Conservation (phyloP, 805 yeast species). For the Clavispora santaluciae region DNA sequence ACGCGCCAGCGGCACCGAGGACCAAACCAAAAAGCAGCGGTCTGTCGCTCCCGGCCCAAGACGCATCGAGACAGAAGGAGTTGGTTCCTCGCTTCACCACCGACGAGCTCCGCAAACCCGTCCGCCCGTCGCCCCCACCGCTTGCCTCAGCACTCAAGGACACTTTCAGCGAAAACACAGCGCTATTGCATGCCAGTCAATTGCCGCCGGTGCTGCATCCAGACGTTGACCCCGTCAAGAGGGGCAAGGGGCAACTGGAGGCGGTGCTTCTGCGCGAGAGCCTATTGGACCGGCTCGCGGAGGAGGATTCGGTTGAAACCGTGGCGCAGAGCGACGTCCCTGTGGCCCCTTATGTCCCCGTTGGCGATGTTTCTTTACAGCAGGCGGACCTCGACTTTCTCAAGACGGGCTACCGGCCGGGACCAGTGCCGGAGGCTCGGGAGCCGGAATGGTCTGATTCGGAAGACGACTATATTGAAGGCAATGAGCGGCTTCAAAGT, state of each 20-base stretch:
- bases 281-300: conserved; percentile 17
- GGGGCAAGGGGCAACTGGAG: conserved; percentile 1
- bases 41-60: conserved; percentile 13
- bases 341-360: conserved; percentile 6
- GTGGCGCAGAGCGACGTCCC: conserved; percentile 34
- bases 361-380: conserved; percentile 26
- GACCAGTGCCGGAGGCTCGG: conserved; percentile 4
- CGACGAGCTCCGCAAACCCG: conserved; percentile 21
- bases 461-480: conserved; percentile 7
- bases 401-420: conserved; percentile 16
- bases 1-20: conserved; percentile 1
- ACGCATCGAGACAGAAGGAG: conserved; percentile 17
- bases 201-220: not conserved
- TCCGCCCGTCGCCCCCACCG: conserved; percentile 7
- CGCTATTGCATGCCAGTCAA: conserved; percentile 19
- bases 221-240: conserved; percentile 26
- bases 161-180: conserved; percentile 16
- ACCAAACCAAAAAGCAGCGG: conserved; percentile 11
- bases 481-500: conserved; percentile 2
- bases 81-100: conserved; percentile 21
- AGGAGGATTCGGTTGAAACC: conserved; percentile 43
- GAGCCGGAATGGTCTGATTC: conserved; percentile 9
- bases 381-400: conserved; percentile 15
- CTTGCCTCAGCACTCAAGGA: conserved; percentile 6
- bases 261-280: conserved; percentile 5